Evolutionary conservation across 2,329 filamentous ascomycete genomes (phyloP).

Genomic region (Scedosporium boydii): DNA sequence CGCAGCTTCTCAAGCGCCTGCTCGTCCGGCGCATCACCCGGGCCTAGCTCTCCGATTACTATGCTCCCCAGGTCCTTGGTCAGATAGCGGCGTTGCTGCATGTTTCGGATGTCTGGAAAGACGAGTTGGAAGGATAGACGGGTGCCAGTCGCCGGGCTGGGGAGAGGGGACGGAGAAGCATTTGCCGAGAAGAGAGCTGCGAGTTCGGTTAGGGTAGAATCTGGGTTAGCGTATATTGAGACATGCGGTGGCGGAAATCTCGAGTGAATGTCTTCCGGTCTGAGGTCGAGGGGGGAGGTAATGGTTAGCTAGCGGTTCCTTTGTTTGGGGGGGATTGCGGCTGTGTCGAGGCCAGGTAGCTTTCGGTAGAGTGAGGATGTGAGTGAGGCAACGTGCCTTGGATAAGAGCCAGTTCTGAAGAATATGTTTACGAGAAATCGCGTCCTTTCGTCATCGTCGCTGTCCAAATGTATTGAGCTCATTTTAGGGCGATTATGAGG

Average conservation of each 20-base stretch:
- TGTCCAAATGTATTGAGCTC: slow-evolving; percentile 1
- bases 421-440: slow-evolving; percentile 83
- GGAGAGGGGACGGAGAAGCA: slow-evolving; percentile 52
- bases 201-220: slow-evolving; percentile 73
- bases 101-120: slow-evolving; percentile 59
- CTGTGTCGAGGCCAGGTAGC: neutral
- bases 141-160: slow-evolving; percentile 67
- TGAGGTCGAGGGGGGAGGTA: slow-evolving; percentile 20
- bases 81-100: slow-evolving; percentile 48
- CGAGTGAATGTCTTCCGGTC: slow-evolving; percentile 60
- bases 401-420: slow-evolving; percentile 65
- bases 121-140: slow-evolving; percentile 81
- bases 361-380: neutral
- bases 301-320: neutral
- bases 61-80: slow-evolving; percentile 77
- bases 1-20: slow-evolving; percentile 7
- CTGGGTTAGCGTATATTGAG: slow-evolving; percentile 78
- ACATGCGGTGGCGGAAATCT: slow-evolving; percentile 54
- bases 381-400: slow-evolving; percentile 40
- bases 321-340: neutral
- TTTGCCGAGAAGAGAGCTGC: slow-evolving; percentile 64
- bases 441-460: slow-evolving; percentile 24
- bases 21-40: slow-evolving; percentile 29
- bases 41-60: slow-evolving; percentile 53
- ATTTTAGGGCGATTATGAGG: neutral